These are phyloP conservation scores for Phellopilus nigrolimitatus DNA, from an alignment of 1,284 basidiomycete species.

Conservation along the genomic window DNA sequence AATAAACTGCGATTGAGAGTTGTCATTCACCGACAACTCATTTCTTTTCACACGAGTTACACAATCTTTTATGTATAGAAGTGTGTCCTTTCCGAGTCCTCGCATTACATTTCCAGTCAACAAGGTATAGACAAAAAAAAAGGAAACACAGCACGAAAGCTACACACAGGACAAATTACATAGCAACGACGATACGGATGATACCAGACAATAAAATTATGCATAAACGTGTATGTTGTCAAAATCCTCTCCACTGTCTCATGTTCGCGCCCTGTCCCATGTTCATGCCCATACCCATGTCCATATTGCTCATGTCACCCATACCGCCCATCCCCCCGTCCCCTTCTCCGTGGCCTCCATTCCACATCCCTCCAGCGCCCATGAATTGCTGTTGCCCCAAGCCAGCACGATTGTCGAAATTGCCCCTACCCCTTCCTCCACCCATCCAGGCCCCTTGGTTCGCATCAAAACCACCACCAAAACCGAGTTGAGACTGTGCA, in stretches of 20 bases:
- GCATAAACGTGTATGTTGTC: background rate
- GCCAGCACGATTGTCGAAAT: background rate
- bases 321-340: slow-evolving; percentile 1
- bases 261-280: slow-evolving; percentile 5
- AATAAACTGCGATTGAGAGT: no score
- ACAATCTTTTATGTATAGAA: background rate
- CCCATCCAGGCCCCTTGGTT: slow-evolving; percentile 9
- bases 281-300: slow-evolving; percentile 15
- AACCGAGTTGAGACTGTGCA: background rate
- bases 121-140: no score
- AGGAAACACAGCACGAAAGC: no score
- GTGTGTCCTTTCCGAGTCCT: background rate
- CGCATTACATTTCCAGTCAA: background rate
- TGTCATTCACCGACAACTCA: no score
- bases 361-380: slow-evolving; percentile 14
- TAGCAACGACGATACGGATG: no score
- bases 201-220: no score
- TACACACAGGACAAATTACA: no score
- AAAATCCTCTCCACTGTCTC: slow-evolving; percentile 14
- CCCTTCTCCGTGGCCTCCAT: background rate
- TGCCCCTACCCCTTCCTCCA: background rate
- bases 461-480: background rate
- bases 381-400: slow-evolving; percentile 6
- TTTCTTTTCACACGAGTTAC: no score
- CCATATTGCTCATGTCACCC: background rate